Percentiles rank a stretch among this genome's conserved stretches.
These are phyloP conservation scores for Exutisphaerella laricina DNA, from an alignment of 2,329 filamentous ascomycete genomes.

Conservation along the genomic window DNA sequence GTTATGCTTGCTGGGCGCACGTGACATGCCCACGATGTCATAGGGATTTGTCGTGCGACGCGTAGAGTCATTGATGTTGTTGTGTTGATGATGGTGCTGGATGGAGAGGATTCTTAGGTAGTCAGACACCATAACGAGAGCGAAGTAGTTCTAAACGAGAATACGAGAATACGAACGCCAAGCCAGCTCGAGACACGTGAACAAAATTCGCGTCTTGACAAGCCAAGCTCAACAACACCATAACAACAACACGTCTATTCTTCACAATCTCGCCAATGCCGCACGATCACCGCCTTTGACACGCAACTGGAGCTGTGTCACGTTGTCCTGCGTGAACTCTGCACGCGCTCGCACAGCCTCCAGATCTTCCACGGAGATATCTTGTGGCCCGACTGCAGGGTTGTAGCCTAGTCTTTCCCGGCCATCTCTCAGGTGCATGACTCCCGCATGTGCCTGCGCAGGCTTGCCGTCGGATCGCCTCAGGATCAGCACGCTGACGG, in stretches of 20 bases:
- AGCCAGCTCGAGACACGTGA: not conserved
- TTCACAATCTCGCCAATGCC: conserved; percentile 24
- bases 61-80: too few relatives aligned
- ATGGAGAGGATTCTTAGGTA: too few relatives aligned
- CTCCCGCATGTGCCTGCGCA: conserved; percentile 19
- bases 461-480: conserved; percentile 21
- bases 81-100: too few relatives aligned
- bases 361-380: conserved; percentile 23
- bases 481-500: conserved; percentile 17
- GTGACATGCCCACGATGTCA: too few relatives aligned
- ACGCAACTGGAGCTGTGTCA: conserved; percentile 12
- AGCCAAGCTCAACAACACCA: too few relatives aligned
- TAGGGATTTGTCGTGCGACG: too few relatives aligned
- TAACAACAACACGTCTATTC: not conserved
- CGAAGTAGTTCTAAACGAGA: too few relatives aligned
- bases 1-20: too few relatives aligned
- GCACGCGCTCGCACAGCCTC: conserved; percentile 21
- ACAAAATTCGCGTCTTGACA: conserved; percentile 1
- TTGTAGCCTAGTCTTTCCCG: conserved; percentile 27
- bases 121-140: too few relatives aligned
- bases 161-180: not conserved
- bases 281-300: conserved; percentile 26
- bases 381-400: conserved; percentile 18
- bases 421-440: conserved; percentile 24
- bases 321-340: conserved; percentile 12